Base-by-base conservation (phyloP, 2,329 filamentous ascomycete genomes). In the Stagonosporopsis vannaccii region DNA sequence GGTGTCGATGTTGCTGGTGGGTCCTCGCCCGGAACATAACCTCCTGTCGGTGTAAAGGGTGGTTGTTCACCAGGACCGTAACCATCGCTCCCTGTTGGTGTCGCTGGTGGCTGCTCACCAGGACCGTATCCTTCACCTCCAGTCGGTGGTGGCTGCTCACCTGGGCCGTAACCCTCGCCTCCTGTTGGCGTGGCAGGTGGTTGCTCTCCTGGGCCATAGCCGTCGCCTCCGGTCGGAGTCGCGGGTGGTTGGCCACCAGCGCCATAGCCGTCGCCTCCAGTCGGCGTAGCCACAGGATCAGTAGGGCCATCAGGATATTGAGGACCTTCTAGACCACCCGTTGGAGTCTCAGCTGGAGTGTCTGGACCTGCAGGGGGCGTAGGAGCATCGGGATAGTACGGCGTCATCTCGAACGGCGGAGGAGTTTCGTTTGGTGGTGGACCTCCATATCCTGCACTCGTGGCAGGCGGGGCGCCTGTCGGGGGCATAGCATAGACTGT, bases 401-500 rank as follows among this genome's bases (percentile, higher is more conserved):
- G 33, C 1, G 41, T 46, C 41, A 46, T 45, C 13, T 50, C 46
- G 1, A 46, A 6, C 11, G 41, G 40, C 17, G 40, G 52, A 6
- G 33, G 6, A 2, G 40, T 41, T 15, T 25, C n/a, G 6, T 17
- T 17, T 12, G 43, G 50, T 19, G 50, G 42, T 11, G 26, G 20
- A 40, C 6, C 33, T 3, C 32, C 41, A 25, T 45, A 37, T 12
- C 19, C 33, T 17, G 23, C 22, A 20, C 23, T 26, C 19, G 39
- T 43, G 19, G 19, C 23, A 22, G 26, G 26, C 6, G 41, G 41
- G 2, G 17, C 40, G 15, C 12, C 40, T 11, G 52, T 56, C 0
- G 46, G 40, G 1, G 52, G 45, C 6, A 17, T 13, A 1, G 45
- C 51, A n/a, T 55, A 55, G 2, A 49, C 33, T 8, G 45, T 55